Conservation (phyloP, 371 early-diverging fungal species). For the Polyrhizophydium stewartii region DNA sequence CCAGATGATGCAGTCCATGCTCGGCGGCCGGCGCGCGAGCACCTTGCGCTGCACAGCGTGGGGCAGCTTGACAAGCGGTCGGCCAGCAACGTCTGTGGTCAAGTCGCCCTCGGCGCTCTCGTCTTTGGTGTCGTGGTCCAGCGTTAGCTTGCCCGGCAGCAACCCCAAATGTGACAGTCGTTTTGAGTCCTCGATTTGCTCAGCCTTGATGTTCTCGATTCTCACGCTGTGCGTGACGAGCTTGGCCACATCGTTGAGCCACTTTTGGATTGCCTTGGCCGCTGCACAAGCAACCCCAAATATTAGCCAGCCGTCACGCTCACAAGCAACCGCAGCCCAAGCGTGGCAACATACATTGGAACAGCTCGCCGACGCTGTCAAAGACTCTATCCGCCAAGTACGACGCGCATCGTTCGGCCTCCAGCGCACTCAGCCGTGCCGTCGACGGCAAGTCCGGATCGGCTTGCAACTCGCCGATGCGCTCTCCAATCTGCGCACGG, state of each 20-base stretch:
- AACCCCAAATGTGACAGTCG: slow-evolving; percentile 26
- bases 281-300: too few species aligned
- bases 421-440: too few species aligned
- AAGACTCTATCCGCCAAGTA: slow-evolving; percentile 85
- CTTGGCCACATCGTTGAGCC: slow-evolving; percentile 88
- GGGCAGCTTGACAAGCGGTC: too few species aligned
- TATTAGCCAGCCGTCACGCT: too few species aligned
- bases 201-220: slow-evolving; percentile 33
- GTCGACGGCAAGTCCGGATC: too few species aligned
- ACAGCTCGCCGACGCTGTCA: slow-evolving; percentile 63
- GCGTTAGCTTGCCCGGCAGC: slow-evolving; percentile 25
- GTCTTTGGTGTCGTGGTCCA: not conserved
- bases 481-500: slow-evolving; percentile 78
- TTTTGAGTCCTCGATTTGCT: slow-evolving; percentile 25
- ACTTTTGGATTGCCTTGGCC: slow-evolving; percentile 84
- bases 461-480: slow-evolving; percentile 47
- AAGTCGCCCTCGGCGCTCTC: slow-evolving; percentile 1
- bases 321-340: too few species aligned
- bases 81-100: not conserved
- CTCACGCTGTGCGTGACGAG: slow-evolving; percentile 80
- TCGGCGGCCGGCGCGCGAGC: slow-evolving; percentile 1
- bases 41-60: not conserved
- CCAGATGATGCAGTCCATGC: slow-evolving; percentile 80
- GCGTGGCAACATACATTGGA: slow-evolving; percentile 76
- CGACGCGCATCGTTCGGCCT: slow-evolving; percentile 24